Conservation (phyloP, 2,329 filamentous ascomycete genomes). For the Neophaeococcomyces mojaviensis region DNA sequence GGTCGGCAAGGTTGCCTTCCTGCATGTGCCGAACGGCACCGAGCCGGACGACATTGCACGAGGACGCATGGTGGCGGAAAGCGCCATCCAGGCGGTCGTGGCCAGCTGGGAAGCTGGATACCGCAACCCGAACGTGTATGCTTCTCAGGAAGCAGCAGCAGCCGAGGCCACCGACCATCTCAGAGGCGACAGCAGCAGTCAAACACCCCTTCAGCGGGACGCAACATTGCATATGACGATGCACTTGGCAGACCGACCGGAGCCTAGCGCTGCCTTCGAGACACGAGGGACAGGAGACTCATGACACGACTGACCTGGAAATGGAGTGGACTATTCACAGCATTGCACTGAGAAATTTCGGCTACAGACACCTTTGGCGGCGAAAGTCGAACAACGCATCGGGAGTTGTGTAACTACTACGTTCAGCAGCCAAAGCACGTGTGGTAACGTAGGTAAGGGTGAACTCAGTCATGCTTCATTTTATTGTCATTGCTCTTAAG, state of each 20-base stretch:
- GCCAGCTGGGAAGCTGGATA: slow-evolving; percentile 30
- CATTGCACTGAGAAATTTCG: too few relatives aligned
- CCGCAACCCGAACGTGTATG: slow-evolving; percentile 8
- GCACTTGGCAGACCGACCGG: too few relatives aligned
- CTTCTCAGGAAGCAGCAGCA: neutral
- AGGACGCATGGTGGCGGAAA: slow-evolving; percentile 35
- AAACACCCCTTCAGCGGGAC: neutral
- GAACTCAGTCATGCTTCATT: too few relatives aligned
- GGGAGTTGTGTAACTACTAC: too few relatives aligned
- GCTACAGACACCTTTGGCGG: too few relatives aligned
- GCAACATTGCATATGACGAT: neutral
- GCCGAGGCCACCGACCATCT: too few relatives aligned
- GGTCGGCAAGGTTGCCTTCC: slow-evolving; percentile 51
- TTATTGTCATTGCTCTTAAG: too few relatives aligned
- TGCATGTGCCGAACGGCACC: slow-evolving; percentile 62
- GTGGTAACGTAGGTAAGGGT: too few relatives aligned
- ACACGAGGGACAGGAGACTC: slow-evolving; percentile 3
- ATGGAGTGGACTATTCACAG: too few relatives aligned
- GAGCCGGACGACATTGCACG: slow-evolving; percentile 39
- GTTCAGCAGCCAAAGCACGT: too few relatives aligned
- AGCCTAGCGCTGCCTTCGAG: neutral
- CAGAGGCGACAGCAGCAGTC: neutral
- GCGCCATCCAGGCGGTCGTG: slow-evolving; percentile 36
- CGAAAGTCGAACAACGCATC: too few relatives aligned
- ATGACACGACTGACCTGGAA: neutral